Conservation (phyloP, 306 rosid species). For the Vigna hirtella region DNA sequence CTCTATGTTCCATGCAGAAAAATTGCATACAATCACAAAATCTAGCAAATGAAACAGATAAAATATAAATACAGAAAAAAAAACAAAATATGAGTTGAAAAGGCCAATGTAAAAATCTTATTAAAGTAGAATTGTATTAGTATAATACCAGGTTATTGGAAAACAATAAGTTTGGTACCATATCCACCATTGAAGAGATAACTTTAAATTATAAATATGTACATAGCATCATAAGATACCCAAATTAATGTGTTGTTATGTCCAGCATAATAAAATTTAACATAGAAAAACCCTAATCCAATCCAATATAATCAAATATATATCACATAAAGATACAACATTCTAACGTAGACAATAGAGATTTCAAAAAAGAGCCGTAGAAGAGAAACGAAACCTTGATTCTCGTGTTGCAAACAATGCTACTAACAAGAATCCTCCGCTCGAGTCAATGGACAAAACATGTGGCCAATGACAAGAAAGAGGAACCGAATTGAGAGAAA, state of each 20-base stretch:
- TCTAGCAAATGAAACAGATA: conserved; percentile 17
- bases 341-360: too few species aligned
- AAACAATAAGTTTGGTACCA: conserved; percentile 2
- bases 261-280: not conserved
- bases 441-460: too few species aligned
- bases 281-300: too few species aligned
- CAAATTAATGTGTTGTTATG: conserved; percentile 7
- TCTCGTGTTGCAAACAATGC: too few species aligned
- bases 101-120: not conserved
- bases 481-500: too few species aligned
- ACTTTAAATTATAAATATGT: conserved; percentile 9
- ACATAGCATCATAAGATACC: not conserved
- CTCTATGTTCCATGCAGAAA: conserved; percentile 90
- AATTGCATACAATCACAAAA: conserved; percentile 60
- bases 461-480: too few species aligned
- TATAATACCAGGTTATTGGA: not conserved
- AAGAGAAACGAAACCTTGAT: too few species aligned
- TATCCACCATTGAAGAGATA: not conserved
- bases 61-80: not conserved
- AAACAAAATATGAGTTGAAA: not conserved
- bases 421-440: too few species aligned
- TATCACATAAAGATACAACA: too few species aligned
- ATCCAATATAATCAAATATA: too few species aligned
- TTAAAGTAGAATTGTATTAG: conserved; percentile 1
- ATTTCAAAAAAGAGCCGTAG: too few species aligned